Evolutionary conservation across 108 stramenopile species (phyloP).

Genomic region (Conticribra weissflogii): DNA sequence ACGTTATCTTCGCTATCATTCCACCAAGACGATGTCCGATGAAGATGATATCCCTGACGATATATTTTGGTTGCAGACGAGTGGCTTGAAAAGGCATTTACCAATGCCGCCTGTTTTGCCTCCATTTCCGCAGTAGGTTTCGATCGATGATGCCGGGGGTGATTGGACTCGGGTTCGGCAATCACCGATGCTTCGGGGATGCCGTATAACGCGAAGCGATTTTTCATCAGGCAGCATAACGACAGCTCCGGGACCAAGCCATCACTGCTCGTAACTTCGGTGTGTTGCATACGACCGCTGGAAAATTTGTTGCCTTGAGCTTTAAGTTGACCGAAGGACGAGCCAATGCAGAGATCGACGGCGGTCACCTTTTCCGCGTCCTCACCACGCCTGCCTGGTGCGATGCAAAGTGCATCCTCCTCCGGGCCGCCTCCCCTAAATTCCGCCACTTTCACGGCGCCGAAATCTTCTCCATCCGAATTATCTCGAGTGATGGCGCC

Average conservation of each 20-base stretch:
- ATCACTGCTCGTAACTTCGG: slow-evolving; percentile 14
- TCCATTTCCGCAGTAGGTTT: neutral
- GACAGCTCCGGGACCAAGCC: slow-evolving; percentile 13
- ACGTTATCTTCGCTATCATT: slow-evolving; percentile 34
- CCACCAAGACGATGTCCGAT: slow-evolving; percentile 33
- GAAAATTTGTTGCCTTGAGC: too few relatives aligned
- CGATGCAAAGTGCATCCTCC: slow-evolving; percentile 46
- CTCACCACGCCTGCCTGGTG: slow-evolving; percentile 19
- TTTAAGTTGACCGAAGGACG: too few relatives aligned
- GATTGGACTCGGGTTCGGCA: neutral
- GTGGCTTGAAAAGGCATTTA: neutral
- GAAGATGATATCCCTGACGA: slow-evolving; percentile 16
- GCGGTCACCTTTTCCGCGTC: slow-evolving; percentile 24
- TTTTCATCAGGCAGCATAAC: slow-evolving; percentile 32
- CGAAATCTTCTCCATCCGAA: slow-evolving; percentile 6
- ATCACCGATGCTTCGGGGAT: slow-evolving; percentile 25
- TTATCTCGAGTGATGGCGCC: neutral
- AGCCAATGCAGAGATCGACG: too few relatives aligned
- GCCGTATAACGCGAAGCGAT: slow-evolving; percentile 17
- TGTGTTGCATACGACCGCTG: too few relatives aligned
- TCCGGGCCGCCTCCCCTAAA: slow-evolving; percentile 51
- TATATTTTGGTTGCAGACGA: slow-evolving; percentile 14
- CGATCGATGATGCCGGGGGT: too few relatives aligned
- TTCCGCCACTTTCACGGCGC: slow-evolving; percentile 26
- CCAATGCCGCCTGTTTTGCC: neutral